A percentile compares a stretch with the other conserved stretches of the same genome.
Evolutionary conservation across 1,284 basidiomycete genomes (phyloP).

Genomic region (Pulveroboletus sp.): DNA sequence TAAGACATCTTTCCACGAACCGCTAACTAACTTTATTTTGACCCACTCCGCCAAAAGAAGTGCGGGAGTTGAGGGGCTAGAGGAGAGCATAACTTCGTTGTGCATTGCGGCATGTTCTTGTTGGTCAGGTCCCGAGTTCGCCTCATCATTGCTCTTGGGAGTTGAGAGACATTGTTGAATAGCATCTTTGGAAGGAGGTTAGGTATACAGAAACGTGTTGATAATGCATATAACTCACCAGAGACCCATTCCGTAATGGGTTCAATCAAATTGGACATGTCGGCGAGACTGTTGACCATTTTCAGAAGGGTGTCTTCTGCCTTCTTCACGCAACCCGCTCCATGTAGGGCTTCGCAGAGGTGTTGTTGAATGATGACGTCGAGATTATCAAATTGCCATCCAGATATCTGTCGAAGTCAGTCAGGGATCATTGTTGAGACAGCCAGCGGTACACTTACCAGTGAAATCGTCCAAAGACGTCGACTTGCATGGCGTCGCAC

Average conservation of each 20-base stretch:
- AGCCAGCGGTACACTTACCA: background rate
- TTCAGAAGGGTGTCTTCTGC: background rate
- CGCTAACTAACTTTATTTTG: background rate
- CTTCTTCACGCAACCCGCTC: background rate
- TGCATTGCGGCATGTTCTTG: background rate
- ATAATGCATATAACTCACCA: background rate
- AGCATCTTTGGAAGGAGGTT: background rate
- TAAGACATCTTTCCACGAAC: background rate
- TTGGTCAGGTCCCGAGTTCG: background rate
- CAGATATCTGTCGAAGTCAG: background rate
- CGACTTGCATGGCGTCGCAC: background rate
- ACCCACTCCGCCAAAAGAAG: background rate
- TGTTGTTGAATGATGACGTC: background rate
- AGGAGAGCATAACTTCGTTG: too few species aligned
- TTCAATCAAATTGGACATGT: too few species aligned
- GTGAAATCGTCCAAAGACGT: background rate
- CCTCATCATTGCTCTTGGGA: background rate
- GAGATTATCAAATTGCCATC: background rate
- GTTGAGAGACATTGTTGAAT: background rate
- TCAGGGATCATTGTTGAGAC: too few species aligned
- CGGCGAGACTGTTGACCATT: background rate
- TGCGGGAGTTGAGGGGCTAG: too few species aligned
- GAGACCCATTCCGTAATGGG: too few species aligned
- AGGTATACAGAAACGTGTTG: too few species aligned
- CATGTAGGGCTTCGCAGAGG: too few species aligned